Evolutionary conservation across 768 basidiomycete genomes (phyloP).

Genomic region (Agrocybe praecox): DNA sequence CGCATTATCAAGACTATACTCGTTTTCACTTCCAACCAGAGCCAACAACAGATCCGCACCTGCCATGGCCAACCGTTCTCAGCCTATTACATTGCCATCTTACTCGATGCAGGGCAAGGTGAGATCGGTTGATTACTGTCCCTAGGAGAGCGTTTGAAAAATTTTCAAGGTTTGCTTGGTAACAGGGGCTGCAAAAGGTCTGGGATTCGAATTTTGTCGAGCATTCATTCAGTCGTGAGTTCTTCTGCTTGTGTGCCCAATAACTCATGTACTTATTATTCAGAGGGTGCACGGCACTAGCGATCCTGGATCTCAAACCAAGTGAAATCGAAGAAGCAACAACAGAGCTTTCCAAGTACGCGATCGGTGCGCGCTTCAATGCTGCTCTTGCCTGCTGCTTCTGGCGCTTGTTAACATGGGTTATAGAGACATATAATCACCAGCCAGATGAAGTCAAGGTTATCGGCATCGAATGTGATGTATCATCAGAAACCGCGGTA

Average conservation of each 20-base stretch:
- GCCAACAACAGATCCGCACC: background rate
- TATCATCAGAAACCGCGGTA: constrained; percentile 80
- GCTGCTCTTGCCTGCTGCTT: background rate
- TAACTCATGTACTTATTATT: background rate
- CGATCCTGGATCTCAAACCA: constrained; percentile 80
- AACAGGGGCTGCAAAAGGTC: constrained; percentile 90
- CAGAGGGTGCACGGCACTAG: constrained; percentile 81
- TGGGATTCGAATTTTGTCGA: constrained; percentile 89
- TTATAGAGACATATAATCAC: constrained; percentile 55
- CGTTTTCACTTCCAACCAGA: background rate
- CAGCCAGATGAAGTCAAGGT: constrained; percentile 61
- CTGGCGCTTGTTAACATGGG: background rate
- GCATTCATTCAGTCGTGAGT: constrained; percentile 86
- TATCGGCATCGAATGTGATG: constrained; percentile 85
- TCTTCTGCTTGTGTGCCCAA: background rate
- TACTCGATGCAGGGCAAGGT: constrained; percentile 86
- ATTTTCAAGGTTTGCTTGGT: constrained; percentile 77
- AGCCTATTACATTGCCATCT: constrained; percentile 60
- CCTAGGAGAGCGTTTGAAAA: background rate
- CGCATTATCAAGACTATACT: background rate
- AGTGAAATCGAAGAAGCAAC: constrained; percentile 70
- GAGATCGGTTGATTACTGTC: background rate
- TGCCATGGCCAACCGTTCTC: constrained; percentile 2
- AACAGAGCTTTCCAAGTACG: constrained; percentile 53
- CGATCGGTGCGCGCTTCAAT: constrained; percentile 17